Evolutionary conservation across 352 stramenopile species (phyloP).

Genomic region (Proteromonas lacertae): DNA sequence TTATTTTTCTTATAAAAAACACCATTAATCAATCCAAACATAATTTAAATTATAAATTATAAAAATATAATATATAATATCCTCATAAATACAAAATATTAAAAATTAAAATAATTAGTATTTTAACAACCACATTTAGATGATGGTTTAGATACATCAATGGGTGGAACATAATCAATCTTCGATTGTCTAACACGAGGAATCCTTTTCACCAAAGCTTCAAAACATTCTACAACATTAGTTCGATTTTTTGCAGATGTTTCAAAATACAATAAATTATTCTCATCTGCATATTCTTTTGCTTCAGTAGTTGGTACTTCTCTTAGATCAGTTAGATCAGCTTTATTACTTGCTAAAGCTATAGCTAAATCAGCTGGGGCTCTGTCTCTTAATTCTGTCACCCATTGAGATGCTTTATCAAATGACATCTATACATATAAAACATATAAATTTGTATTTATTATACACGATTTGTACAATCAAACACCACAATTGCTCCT

Average conservation of each 20-base stretch:
- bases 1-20: too few species aligned
- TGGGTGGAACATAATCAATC: too few species aligned
- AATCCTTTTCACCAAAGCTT: too few species aligned
- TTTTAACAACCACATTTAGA: too few species aligned
- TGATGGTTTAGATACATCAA: too few species aligned
- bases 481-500: slow-evolving; percentile 81
- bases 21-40: too few species aligned
- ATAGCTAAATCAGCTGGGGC: slow-evolving; percentile 53
- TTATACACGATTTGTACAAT: slow-evolving; percentile 62
- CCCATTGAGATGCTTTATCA: slow-evolving; percentile 65
- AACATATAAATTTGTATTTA: not conserved
- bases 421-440: slow-evolving; percentile 17
- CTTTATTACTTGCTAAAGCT: slow-evolving; percentile 64
- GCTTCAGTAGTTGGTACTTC: slow-evolving; percentile 41
- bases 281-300: slow-evolving; percentile 52
- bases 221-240: slow-evolving; percentile 10
- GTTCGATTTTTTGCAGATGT: slow-evolving; percentile 11
- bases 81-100: too few species aligned
- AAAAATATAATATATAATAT: too few species aligned
- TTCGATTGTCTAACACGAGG: too few species aligned
- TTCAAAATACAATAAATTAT: slow-evolving; percentile 22
- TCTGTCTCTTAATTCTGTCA: slow-evolving; percentile 37
- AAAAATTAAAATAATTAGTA: too few species aligned
- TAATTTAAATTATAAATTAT: too few species aligned
- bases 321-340: slow-evolving; percentile 32